Conservation (phyloP, 768 basidiomycete genomes). For the Rhizopogon salebrosus region DNA sequence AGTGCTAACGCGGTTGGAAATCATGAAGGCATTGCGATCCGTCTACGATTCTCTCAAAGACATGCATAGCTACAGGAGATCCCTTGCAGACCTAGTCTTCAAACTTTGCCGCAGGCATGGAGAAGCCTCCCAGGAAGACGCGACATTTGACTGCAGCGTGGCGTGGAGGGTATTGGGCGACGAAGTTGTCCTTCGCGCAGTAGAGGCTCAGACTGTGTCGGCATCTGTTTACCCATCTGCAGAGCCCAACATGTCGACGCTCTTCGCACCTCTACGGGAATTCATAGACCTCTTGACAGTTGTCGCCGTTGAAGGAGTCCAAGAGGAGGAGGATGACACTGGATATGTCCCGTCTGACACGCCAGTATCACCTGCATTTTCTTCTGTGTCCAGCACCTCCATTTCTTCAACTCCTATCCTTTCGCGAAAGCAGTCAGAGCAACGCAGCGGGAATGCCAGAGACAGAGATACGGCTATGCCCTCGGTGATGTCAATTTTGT, state of each 20-base stretch:
- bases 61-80: slow-evolving; percentile 57
- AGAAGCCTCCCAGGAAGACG: slow-evolving; percentile 19
- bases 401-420: slow-evolving; percentile 44
- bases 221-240: slow-evolving; percentile 1
- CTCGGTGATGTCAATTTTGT: slow-evolving; percentile 58
- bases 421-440: slow-evolving; percentile 58
- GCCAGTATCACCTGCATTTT: slow-evolving; percentile 29
- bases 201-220: slow-evolving; percentile 29
- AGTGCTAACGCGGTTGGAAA: slow-evolving; percentile 48
- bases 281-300: slow-evolving; percentile 38
- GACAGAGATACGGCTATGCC: slow-evolving; percentile 50
- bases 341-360: slow-evolving; percentile 36
- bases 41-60: slow-evolving; percentile 68
- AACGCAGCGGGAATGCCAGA: slow-evolving; percentile 33
- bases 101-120: slow-evolving; percentile 39
- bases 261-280: slow-evolving; percentile 12
- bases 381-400: slow-evolving; percentile 24
- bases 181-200: slow-evolving; percentile 54
- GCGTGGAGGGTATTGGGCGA: slow-evolving; percentile 63
- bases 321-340: slow-evolving; percentile 38
- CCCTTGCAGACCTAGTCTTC: slow-evolving; percentile 50
- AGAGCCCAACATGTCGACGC: slow-evolving; percentile 13
- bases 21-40: slow-evolving; percentile 51
- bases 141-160: slow-evolving; percentile 19
- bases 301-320: slow-evolving; percentile 31